These are phyloP conservation scores for Pilobolus umbonatus DNA, from an alignment of 192 early-diverging fungal species.

Conservation along the genomic window DNA sequence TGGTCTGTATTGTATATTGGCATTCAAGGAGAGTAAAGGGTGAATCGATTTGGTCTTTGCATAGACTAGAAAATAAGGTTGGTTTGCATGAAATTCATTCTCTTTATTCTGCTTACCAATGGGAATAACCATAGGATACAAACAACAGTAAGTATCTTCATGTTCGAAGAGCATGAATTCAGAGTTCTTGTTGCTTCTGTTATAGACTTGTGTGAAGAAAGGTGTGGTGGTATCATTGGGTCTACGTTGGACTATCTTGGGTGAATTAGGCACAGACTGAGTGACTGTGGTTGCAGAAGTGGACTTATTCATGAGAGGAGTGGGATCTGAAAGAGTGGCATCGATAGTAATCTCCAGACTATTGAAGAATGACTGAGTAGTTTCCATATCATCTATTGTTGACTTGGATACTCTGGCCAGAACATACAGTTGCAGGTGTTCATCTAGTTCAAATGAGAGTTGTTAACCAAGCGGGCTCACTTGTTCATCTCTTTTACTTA, in stretches of 20 bases:
- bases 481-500: too few species aligned
- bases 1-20: slow-evolving; percentile 32
- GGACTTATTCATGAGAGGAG: slow-evolving; percentile 2
- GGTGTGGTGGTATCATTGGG: slow-evolving; percentile 17
- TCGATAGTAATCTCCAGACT: slow-evolving; percentile 52
- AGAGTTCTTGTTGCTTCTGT: slow-evolving; percentile 34
- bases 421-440: slow-evolving; percentile 26
- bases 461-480: too few species aligned
- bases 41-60: slow-evolving; percentile 34
- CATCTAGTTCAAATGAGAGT: slow-evolving; percentile 17
- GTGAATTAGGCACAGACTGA: slow-evolving; percentile 9
- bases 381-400: slow-evolving; percentile 17
- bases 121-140: slow-evolving; percentile 48
- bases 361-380: slow-evolving; percentile 39
- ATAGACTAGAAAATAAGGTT: slow-evolving; percentile 18
- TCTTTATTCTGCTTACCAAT: slow-evolving; percentile 41
- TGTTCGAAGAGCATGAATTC: slow-evolving; percentile 34
- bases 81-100: background rate
- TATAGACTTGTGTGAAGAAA: slow-evolving; percentile 47
- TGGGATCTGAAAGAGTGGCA: slow-evolving; percentile 42
- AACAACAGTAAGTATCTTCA: slow-evolving; percentile 40
- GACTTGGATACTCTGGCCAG: slow-evolving; percentile 18
- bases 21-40: slow-evolving; percentile 37
- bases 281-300: background rate
- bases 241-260: background rate